Evolutionary conservation across 192 early-diverging fungal species (phyloP), one percentile per base, ranked within the genome.

Genomic region (Chytriomyces hyalinus): DNA sequence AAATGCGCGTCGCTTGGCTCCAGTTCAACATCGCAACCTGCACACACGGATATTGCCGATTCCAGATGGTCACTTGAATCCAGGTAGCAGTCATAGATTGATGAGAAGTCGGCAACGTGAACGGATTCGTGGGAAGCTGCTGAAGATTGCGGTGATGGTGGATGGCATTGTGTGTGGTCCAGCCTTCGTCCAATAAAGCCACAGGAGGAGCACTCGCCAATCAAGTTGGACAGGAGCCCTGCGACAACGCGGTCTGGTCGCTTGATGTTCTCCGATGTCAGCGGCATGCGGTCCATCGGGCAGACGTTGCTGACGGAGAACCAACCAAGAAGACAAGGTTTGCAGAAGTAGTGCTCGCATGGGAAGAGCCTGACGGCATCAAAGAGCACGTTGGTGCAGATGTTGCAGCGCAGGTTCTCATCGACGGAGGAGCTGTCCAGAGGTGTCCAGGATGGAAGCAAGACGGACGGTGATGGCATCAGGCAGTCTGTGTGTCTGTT

Each of bases 281-380:
- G 53, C 20, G 22, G 36, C 2, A n/a, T 13, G 26, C 66, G 66
- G 22, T 67, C 66, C 11, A 67, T 47, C n/a, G 66, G 66, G 66
- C 66, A 67, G 11, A 67, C 44, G 22, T 44, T 28, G 66, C 44
- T 46, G 11, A 15, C 15, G 2, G 11, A 20, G 9, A 67, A 44
- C 66, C 66, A 67, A 8, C 13, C 36, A 1, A 43, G 11, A 46
- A 67, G 11, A 46, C 66, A 67, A n/a, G 26, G 36, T 44, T 11
- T 11, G 66, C 66, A 67, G 46, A 67, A 67, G 66, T 67, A 67
- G 66, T 46, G 66, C 17, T 67, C 66, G 44, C 66, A 67, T 47
- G 66, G 66, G 22, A 46, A 15, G 46, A 67, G 8, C 8, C 66
- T 28, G 36, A 67, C 66, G 11, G 66, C 24, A 15, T 67, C 45